These are phyloP conservation scores for Flaveria ramosissima DNA, from an alignment of 129 eudicot species.

Conservation along the genomic window DNA sequence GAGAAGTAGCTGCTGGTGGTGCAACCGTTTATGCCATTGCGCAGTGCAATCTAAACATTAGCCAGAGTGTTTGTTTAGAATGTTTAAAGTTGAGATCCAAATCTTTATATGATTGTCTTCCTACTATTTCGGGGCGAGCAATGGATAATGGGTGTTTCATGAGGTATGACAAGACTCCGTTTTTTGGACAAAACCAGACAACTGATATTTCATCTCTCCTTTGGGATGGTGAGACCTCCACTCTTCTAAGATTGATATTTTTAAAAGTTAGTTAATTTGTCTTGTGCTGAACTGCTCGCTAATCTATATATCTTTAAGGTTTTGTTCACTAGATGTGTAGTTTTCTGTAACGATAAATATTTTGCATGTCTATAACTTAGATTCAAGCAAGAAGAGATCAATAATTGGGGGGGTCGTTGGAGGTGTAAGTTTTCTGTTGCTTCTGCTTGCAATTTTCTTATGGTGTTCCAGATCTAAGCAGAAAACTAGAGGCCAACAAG, in stretches of 20 bases:
- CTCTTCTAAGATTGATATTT: neutral
- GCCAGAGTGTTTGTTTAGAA: constrained; percentile 44
- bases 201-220: constrained; percentile 49
- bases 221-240: constrained; percentile 36
- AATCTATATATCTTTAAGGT: too few species aligned
- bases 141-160: constrained; percentile 62
- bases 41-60: constrained; percentile 54
- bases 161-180: constrained; percentile 57
- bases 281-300: too few species aligned
- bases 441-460: constrained; percentile 40
- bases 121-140: constrained; percentile 55
- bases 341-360: too few species aligned
- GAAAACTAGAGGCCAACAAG: constrained; percentile 38
- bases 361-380: neutral
- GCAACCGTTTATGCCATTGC: constrained; percentile 53
- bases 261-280: too few species aligned
- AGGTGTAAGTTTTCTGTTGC: constrained; percentile 56
- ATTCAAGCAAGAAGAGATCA: constrained; percentile 51
- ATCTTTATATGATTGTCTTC: constrained; percentile 43
- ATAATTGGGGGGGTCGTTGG: constrained; percentile 70
- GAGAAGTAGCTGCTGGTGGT: constrained; percentile 29
- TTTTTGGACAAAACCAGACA: constrained; percentile 58
- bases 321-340: too few species aligned
- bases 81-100: constrained; percentile 62
- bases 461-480: constrained; percentile 47